Percentiles rank a stretch among this genome's conserved stretches.
Evolutionary conservation across 148 eudicot genomes (phyloP).

Genomic region (Rhododendron kiyosumense): DNA sequence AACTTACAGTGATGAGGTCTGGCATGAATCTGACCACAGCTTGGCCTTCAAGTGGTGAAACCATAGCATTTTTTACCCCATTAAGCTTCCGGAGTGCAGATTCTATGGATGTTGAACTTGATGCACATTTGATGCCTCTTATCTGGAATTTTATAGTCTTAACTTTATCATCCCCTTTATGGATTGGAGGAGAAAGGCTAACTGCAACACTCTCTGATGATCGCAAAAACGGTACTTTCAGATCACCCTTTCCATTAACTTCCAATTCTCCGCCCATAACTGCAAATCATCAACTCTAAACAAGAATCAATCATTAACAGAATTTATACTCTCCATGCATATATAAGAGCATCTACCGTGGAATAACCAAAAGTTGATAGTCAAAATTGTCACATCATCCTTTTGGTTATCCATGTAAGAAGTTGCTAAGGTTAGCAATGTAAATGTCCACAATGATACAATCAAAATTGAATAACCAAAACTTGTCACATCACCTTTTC

Average conservation of each 20-base stretch:
- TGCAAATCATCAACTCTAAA: slow-evolving; percentile 20
- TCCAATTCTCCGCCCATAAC: slow-evolving; percentile 42
- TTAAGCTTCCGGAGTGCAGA: slow-evolving; percentile 48
- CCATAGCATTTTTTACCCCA: slow-evolving; percentile 55
- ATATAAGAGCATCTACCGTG: too few relatives aligned
- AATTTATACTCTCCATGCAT: background rate
- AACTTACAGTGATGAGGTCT: slow-evolving; percentile 49
- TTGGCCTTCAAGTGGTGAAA: slow-evolving; percentile 74
- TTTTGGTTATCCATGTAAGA: too few relatives aligned
- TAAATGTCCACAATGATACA: too few relatives aligned
- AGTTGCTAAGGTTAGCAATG: too few relatives aligned
- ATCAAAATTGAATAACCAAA: too few relatives aligned
- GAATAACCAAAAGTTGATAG: too few relatives aligned
- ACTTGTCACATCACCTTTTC: too few relatives aligned
- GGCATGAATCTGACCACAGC: slow-evolving; percentile 66
- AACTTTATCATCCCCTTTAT: slow-evolving; percentile 25
- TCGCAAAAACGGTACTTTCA: slow-evolving; percentile 54
- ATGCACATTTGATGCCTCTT: slow-evolving; percentile 64
- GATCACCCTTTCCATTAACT: slow-evolving; percentile 40
- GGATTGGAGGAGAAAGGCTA: slow-evolving; percentile 22
- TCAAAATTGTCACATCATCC: too few relatives aligned
- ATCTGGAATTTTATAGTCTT: slow-evolving; percentile 46
- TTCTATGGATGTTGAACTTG: slow-evolving; percentile 68
- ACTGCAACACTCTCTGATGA: slow-evolving; percentile 37
- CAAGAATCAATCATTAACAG: background rate